Evolutionary conservation across 192 early-diverging fungal genomes (phyloP).

Genomic region (Backusella circina): DNA sequence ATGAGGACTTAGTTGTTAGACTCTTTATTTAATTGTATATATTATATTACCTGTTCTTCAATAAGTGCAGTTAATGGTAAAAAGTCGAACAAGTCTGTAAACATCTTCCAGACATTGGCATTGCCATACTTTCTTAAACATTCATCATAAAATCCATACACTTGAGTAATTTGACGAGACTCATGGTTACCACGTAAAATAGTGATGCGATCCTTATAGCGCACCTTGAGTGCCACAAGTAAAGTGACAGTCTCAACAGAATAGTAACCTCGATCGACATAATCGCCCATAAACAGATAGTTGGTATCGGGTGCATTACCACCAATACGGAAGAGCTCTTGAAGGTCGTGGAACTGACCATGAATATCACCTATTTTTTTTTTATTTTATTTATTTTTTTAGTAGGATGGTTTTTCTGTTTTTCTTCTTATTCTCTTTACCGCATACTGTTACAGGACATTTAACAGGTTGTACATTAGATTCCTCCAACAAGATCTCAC

Average conservation of each 20-base stretch:
- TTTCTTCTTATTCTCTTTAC: conserved; percentile 28
- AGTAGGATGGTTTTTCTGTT: too few species aligned
- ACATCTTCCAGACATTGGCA: conserved; percentile 97
- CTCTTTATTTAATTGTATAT: too few species aligned
- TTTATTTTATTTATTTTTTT: neutral
- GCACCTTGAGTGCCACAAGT: conserved; percentile 92
- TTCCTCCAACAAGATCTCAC: conserved; percentile 94
- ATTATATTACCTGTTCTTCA: conserved; percentile 70
- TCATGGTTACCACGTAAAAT: conserved; percentile 99
- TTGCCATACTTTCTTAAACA: conserved; percentile 97
- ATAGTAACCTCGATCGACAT: conserved; percentile 98
- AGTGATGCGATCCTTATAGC: conserved; percentile 88
- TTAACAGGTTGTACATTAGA: conserved; percentile 98
- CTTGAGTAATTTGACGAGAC: conserved; percentile 97
- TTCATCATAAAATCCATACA: conserved; percentile 99
- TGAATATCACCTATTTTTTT: conserved; percentile 74
- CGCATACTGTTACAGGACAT: conserved; percentile 98
- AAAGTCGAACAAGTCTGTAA: conserved; percentile 98
- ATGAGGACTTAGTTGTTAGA: neutral
- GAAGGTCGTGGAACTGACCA: conserved; percentile 98
- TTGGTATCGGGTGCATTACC: conserved; percentile 96
- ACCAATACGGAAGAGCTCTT: conserved; percentile 96
- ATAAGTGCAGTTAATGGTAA: conserved; percentile 94
- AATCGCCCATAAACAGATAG: conserved; percentile 99
- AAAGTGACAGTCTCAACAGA: conserved; percentile 97